Conservation (phyloP, 768 basidiomycete genomes). For the Termitomyces sp. region DNA sequence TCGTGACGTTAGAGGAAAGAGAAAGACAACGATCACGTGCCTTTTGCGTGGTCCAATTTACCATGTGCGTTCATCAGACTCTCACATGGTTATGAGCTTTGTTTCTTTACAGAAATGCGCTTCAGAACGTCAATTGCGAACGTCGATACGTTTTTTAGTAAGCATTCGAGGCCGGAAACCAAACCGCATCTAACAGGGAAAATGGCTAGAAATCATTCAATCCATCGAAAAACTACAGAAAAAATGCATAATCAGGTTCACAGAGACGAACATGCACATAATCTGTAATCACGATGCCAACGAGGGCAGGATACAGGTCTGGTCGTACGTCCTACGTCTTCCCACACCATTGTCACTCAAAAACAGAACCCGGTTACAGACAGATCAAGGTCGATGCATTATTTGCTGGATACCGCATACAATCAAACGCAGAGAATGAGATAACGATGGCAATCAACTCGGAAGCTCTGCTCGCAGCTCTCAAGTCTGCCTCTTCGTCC, state of each 20-base stretch:
- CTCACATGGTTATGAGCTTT: not conserved
- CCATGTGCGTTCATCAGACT: not conserved
- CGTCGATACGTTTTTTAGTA: constrained; percentile 50
- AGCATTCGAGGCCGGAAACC: constrained; percentile 10
- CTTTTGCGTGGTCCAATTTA: no score
- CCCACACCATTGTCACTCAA: not conserved
- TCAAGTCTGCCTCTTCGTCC: constrained; percentile 57
- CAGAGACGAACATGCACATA: constrained; percentile 67
- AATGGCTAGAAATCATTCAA: constrained; percentile 62
- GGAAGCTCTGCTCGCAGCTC: constrained; percentile 69
- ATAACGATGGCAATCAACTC: constrained; percentile 71
- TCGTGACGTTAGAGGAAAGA: constrained; percentile 10
- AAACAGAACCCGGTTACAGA: constrained; percentile 22
- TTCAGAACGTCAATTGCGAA: constrained; percentile 58
- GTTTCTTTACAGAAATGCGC: constrained; percentile 35
- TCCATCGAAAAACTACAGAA: constrained; percentile 81
- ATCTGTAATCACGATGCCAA: constrained; percentile 79
- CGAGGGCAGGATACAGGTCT: constrained; percentile 84
- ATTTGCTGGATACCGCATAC: constrained; percentile 76
- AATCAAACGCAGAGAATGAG: constrained; percentile 79
- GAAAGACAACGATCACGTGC: not conserved
- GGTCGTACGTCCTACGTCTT: constrained; percentile 36
- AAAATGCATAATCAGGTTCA: constrained; percentile 77
- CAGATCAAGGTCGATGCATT: constrained; percentile 63
- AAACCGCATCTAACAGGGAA: not conserved